Conservation (phyloP, 495 filamentous ascomycete genomes). For the Pyrenula aspistea region DNA sequence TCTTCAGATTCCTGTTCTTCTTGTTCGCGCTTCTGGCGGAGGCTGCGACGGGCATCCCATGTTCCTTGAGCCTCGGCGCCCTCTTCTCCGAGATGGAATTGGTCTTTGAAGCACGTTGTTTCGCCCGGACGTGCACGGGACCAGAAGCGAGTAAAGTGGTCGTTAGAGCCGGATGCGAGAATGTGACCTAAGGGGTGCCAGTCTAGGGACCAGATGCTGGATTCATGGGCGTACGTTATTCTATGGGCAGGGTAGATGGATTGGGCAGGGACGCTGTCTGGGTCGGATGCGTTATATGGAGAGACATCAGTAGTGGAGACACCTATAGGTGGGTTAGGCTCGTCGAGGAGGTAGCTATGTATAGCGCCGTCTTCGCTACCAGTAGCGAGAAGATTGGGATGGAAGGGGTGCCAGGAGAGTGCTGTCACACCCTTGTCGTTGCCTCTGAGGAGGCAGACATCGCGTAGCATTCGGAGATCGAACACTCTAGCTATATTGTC, state of each 20-base stretch:
- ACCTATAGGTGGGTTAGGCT: conserved; percentile 69
- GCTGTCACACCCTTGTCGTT: conserved; percentile 94
- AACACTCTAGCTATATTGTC: conserved; percentile 88
- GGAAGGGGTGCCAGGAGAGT: conserved; percentile 86
- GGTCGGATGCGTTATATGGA: conserved; percentile 73
- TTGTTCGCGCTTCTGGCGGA: conserved; percentile 73
- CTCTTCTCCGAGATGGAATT: conserved; percentile 88
- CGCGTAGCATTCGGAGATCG: conserved; percentile 95
- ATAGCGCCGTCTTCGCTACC: conserved; percentile 81
- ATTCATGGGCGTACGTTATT: conserved; percentile 77
- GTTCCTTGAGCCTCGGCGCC: conserved; percentile 89
- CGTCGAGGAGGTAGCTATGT: conserved; percentile 85
- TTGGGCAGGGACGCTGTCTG: conserved; percentile 64
- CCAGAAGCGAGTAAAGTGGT: conserved; percentile 95
- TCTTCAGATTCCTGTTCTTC: conserved; percentile 90
- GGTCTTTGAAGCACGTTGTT: conserved; percentile 67
- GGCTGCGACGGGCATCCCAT: conserved; percentile 70
- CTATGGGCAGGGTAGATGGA: conserved; percentile 81
- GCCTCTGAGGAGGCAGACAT: conserved; percentile 79
- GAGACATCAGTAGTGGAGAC: conserved; percentile 48
- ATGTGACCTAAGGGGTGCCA: conserved; percentile 97
- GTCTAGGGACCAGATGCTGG: conserved; percentile 90
- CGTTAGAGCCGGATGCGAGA: conserved; percentile 95
- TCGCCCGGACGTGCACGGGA: conserved; percentile 80
- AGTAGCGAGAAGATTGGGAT: conserved; percentile 77